Percentiles rank a stretch among this genome's conserved stretches.
Conservation (phyloP, 805 yeast species). For the Candida ortonii region DNA sequence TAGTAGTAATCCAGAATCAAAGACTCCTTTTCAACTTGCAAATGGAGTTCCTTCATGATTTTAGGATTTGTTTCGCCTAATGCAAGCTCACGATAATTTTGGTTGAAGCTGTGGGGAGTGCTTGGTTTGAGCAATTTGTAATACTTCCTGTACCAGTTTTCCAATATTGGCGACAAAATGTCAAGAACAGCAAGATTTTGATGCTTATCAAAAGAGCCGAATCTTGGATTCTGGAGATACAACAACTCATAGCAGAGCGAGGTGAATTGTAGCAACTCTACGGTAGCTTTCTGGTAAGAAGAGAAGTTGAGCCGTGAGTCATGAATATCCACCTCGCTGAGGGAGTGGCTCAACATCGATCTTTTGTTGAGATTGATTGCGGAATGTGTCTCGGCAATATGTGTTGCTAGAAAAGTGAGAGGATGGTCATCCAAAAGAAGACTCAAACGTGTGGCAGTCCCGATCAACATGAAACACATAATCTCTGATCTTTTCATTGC, state of each 20-base stretch:
- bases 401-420: slow-evolving; percentile 77
- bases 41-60: slow-evolving; percentile 36
- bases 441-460: slow-evolving; percentile 81
- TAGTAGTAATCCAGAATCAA: slow-evolving; percentile 81
- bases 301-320: slow-evolving; percentile 50
- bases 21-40: slow-evolving; percentile 61
- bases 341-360: slow-evolving; percentile 71
- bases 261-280: slow-evolving; percentile 75
- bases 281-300: slow-evolving; percentile 64
- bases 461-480: slow-evolving; percentile 92
- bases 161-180: slow-evolving; percentile 72
- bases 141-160: slow-evolving; percentile 73
- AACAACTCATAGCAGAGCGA: slow-evolving; percentile 81
- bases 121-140: slow-evolving; percentile 51
- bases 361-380: slow-evolving; percentile 79
- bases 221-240: slow-evolving; percentile 62
- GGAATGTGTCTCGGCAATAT: slow-evolving; percentile 75
- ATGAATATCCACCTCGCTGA: slow-evolving; percentile 59
- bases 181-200: slow-evolving; percentile 71
- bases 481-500: slow-evolving; percentile 85
- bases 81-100: slow-evolving; percentile 7
- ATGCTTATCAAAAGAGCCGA: slow-evolving; percentile 49
- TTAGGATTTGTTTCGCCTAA: slow-evolving; percentile 35
- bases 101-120: slow-evolving; percentile 35
- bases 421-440: slow-evolving; percentile 75